These are phyloP conservation scores for Jatropha podagrica DNA, from an alignment of 441 rosid genomes.

Conservation along the genomic window DNA sequence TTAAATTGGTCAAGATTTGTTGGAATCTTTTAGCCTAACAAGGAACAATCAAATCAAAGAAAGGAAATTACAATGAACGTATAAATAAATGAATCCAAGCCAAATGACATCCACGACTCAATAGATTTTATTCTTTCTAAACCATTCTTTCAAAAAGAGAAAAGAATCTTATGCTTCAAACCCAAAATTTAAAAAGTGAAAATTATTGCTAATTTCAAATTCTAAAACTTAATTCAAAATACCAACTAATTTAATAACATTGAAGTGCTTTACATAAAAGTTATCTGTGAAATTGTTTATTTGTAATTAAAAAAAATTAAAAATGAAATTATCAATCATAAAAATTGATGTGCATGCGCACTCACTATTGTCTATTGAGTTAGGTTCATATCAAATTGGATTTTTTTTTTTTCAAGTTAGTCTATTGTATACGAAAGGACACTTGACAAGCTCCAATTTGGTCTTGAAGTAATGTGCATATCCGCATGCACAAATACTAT, in stretches of 20 bases:
- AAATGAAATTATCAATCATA: neutral
- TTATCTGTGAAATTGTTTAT: no score
- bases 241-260: no score
- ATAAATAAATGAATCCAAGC: neutral
- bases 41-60: neutral
- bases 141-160: neutral
- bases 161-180: no score
- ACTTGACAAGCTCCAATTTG: neutral
- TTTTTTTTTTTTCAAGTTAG: neutral
- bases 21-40: neutral
- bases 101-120: neutral
- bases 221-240: no score
- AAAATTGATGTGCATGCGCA: neutral
- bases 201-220: no score
- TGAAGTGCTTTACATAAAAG: no score
- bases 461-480: neutral
- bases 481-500: neutral
- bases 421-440: conserved; percentile 3
- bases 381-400: neutral
- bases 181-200: no score
- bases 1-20: neutral
- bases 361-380: neutral
- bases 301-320: no score
- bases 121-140: no score
- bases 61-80: no score